Evolutionary conservation across 148 eudicot species (phyloP), one percentile per base, ranked within the genome.

Genomic region (Spergularia bocconei): DNA sequence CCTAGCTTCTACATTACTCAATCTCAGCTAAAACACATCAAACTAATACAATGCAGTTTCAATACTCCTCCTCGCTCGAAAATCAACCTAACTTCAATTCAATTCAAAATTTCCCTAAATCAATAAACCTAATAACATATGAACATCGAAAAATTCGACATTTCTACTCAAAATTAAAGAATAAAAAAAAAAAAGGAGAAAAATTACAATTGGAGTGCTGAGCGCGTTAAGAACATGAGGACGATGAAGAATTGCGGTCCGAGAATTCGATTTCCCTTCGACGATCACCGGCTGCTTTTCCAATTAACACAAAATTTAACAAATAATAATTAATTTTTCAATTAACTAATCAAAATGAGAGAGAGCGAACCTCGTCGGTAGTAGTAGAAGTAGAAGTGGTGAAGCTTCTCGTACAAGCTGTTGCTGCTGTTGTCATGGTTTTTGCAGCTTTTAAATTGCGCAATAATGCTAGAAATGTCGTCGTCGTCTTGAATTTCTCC

Each of bases 191-290:
- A 67, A 2, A 68, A 50, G 47, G 54, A 66, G 38, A 54, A 58
- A 52, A 76, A 41, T 67, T 55, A 93, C 98, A 85, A 85, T 72
- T 13, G 88, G 70, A 48, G 84, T 79, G 47, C 80, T 90, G 72
- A 92, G 82, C 20, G 97, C 87, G 61, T 92, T 92, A 33, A 92
- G 89, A 70, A 69, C 79, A 2, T 84, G 51, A 51, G 97, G 95
- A 67, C 95, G 80, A 68, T 92, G 84, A 54, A 92, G 93, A 79
- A 92, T 79, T 54, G 92, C 95, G 21, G 88, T 90, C 75, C 95
- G 87, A 67, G 86, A 83, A 23, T 78, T 70, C 64, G 83, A 78
- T 51, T 87, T 83, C 48, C 88, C 97, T 83, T 92, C 88, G 39
- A 88, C 95, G 20, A 90, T 53, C 65, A 92, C 90, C 89, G 88